Evolutionary conservation across 257 asterid genomes (phyloP).

Genomic region (Lycium barbarum): DNA sequence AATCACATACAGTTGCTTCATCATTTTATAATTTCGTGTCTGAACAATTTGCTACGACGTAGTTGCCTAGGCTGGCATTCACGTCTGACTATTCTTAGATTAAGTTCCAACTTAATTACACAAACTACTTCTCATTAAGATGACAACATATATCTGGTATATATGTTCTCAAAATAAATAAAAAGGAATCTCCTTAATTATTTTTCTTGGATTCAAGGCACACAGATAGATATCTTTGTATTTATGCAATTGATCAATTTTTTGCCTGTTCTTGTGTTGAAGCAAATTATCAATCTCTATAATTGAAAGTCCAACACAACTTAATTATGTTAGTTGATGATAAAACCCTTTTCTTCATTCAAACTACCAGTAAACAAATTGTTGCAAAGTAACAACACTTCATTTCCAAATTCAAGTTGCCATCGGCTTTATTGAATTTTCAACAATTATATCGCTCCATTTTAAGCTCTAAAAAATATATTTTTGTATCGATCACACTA

Average conservation of each 20-base stretch:
- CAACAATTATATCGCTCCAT: not conserved
- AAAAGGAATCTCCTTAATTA: not conserved
- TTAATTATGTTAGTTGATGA: not conserved
- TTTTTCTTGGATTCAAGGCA: not conserved
- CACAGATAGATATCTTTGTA: not conserved
- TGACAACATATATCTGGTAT: not conserved
- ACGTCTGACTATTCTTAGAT: not conserved
- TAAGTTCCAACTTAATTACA: not conserved
- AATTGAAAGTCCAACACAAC: not conserved
- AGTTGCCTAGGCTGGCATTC: not conserved
- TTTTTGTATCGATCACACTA: not conserved
- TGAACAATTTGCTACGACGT: too few relatives aligned
- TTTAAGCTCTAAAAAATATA: not conserved
- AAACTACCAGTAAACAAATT: not conserved
- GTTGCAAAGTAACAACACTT: not conserved
- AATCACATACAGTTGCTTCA: too few relatives aligned
- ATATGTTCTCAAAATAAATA: not conserved
- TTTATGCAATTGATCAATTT: not conserved
- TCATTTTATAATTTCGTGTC: too few relatives aligned
- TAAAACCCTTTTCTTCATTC: not conserved
- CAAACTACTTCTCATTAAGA: not conserved
- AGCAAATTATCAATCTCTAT: not conserved
- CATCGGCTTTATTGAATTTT: not conserved
- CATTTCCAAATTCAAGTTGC: not conserved
- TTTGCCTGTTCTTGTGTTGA: not conserved